phyloP scores from a whole-genome alignment of 2,329 filamentous ascomycete species.

The Colletotrichum spaethianum region DNA sequence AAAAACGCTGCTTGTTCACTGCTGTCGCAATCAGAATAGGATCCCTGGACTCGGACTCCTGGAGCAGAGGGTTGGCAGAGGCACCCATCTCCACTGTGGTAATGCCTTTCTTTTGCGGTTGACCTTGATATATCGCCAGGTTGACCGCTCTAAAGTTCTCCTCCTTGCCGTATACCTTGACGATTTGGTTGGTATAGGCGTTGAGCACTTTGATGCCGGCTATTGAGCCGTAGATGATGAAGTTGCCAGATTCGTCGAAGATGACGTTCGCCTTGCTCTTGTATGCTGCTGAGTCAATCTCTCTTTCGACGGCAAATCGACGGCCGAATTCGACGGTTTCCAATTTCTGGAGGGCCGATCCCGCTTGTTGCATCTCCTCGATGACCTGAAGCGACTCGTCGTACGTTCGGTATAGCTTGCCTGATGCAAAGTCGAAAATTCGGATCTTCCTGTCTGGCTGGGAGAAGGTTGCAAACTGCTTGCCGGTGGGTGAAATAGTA shows the following conservation, averaged over 20 bases:
- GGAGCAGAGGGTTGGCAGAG: slow-evolving; percentile 90
- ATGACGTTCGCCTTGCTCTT: slow-evolving; percentile 85
- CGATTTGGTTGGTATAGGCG: slow-evolving; percentile 91
- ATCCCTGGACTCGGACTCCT: slow-evolving; percentile 91
- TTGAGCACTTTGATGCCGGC: slow-evolving; percentile 96
- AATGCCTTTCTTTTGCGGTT: slow-evolving; percentile 92
- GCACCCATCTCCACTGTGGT: slow-evolving; percentile 98
- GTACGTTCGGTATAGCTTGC: slow-evolving; percentile 91
- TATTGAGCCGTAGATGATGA: slow-evolving; percentile 94
- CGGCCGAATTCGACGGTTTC: slow-evolving; percentile 95
- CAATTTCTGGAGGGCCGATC: slow-evolving; percentile 83
- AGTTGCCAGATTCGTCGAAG: slow-evolving; percentile 97
- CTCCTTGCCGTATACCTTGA: slow-evolving; percentile 91
- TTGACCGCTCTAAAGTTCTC: slow-evolving; percentile 89
- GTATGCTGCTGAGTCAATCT: slow-evolving; percentile 80
- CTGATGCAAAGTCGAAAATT: slow-evolving; percentile 91
- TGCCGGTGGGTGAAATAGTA: slow-evolving; percentile 87
- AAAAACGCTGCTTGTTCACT: slow-evolving; percentile 91
- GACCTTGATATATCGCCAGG: slow-evolving; percentile 91
- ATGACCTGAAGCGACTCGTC: slow-evolving; percentile 93
- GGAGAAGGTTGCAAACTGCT: slow-evolving; percentile 90
- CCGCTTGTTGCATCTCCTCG: slow-evolving; percentile 96
- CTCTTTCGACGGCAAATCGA: slow-evolving; percentile 86
- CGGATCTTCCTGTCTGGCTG: slow-evolving; percentile 94
- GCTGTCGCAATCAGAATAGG: slow-evolving; percentile 90